Evolutionary conservation across 129 eudicot species (phyloP).

Genomic region (Flaveria robusta): DNA sequence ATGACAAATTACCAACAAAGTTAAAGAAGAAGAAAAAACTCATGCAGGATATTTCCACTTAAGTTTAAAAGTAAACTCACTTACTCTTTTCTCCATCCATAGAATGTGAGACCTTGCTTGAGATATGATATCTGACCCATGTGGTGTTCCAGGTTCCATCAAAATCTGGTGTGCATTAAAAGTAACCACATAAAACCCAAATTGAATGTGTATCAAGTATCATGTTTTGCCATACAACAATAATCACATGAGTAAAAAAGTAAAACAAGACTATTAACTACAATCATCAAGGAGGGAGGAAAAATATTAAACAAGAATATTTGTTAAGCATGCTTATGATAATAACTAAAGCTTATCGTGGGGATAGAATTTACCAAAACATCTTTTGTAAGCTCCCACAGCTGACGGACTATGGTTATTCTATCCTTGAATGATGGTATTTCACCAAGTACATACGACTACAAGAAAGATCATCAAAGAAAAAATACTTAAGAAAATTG

Average conservation of each 20-base stretch:
- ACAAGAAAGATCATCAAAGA: slow-evolving; percentile 26
- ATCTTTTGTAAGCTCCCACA: slow-evolving; percentile 89
- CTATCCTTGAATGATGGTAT: slow-evolving; percentile 86
- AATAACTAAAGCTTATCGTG: too few species aligned
- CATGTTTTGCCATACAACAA: not conserved
- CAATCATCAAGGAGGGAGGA: not conserved
- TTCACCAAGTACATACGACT: slow-evolving; percentile 99
- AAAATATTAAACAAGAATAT: not conserved
- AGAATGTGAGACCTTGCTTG: slow-evolving; percentile 89
- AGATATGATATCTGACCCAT: slow-evolving; percentile 85
- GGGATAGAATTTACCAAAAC: slow-evolving; percentile 60
- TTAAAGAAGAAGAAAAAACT: not conserved
- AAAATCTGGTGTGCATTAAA: slow-evolving; percentile 57
- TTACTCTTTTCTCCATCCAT: slow-evolving; percentile 99
- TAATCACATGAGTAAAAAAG: not conserved
- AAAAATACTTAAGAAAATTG: slow-evolving; percentile 5
- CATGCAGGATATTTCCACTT: not conserved
- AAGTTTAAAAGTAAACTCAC: slow-evolving; percentile 1
- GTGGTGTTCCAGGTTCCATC: slow-evolving; percentile 97
- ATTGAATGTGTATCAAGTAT: not conserved
- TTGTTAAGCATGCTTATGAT: slow-evolving; percentile 24
- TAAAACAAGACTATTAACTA: slow-evolving; percentile 5
- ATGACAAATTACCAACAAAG: not conserved
- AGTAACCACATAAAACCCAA: slow-evolving; percentile 24
- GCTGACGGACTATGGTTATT: slow-evolving; percentile 89